Base-by-base conservation (phyloP, 345 rosid genomes). In the Noccaea bulbosa region DNA sequence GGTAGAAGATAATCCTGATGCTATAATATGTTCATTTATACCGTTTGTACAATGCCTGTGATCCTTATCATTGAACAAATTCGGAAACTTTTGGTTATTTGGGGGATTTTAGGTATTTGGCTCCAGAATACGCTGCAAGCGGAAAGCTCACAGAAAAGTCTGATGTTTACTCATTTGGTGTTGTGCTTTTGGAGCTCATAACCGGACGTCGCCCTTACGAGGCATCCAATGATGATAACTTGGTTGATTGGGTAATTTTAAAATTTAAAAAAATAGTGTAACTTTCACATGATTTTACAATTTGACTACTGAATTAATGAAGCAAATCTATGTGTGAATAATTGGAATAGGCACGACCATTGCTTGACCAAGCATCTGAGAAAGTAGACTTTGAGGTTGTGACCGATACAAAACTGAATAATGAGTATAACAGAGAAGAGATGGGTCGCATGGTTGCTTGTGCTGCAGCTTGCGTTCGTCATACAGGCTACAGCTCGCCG, bases 391-490 rank as follows among this genome's bases (percentile, higher is more conserved):
- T 82, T 50, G 87, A 83, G 44, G 86, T 76, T 35, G n/a, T n/a
- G n/a, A n/a, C n/a, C n/a, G 97, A 91, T 82, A 62, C 78, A 51
- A 82, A 78, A 75, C 69, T 91, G 78, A 81, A 70, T 63, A 77
- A 81, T 46, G 66, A 75, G 67, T 91, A 86, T 80, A 78, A 81
- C 39, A 81, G 73, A 56, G 76, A 72, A 27, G 97, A 89, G 80
- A 86, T 91, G 92, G 82, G 79, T 75, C 84, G 88, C 39, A 82
- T 91, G 93, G 81, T 89, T 62, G 84, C 93, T 45, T 89, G 92
- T 69, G 93, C 97, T 70, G 93, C 96, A 7, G 93, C 91, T 53
- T 86, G 88, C 44, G 87, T 89, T 55, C 93, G 90, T 20, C 93
- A 91, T 78, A 87, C n/a, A n/a, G n/a, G n/a, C n/a, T n/a, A n/a